Base-by-base conservation (phyloP, 225 moss, liverwort and hornwort species). In the Rhytidiadelphus loreus region DNA sequence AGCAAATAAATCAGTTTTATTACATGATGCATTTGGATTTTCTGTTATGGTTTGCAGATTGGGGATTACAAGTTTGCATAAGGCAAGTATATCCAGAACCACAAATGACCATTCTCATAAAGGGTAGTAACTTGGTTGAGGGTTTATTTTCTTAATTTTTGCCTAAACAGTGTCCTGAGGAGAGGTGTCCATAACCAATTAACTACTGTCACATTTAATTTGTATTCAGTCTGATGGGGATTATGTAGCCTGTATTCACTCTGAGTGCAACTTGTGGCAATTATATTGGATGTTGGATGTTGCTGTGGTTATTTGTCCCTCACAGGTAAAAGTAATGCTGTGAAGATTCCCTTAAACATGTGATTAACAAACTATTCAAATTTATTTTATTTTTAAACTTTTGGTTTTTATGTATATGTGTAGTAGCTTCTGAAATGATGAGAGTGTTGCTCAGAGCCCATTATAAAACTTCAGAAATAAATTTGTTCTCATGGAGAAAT, bases 101-200 rank as follows among this genome's bases (percentile, higher is more conserved):
- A n/a, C 20, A 11, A 4, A 68, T 17, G 24, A 15, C 20, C 55
- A 24, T 4, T 53, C 4, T 23, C 7, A 11, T 4, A 8, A 50
- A 32, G 6, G 23, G 8, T 6, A 55, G 5, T 9, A 55, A 24
- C 9, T 19, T 55, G 3, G 17, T 3, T 17, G 0, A 26, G 16
- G 16, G 25, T 26, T 11, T 0, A 26, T 56, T 26, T 48, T 4
- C 7, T 11, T 56, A 2, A 8, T 11, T 16, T 17, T 16, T 56
- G 17, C 5, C 5, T 8, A 3, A 35, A 8, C 0, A 32, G 25
- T 26, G 26, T 0, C 26, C 16, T 72, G 44, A 16, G 9, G 9
- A 16, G 3, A 6, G 5, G 7, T 13, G 13, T 0, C 2, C 2
- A 1, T 3, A 14, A 14, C 6, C 23, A 53, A 9, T 53, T 33